Conservation (phyloP, 495 filamentous ascomycete genomes). For the Hypoxylon lenormandii region DNA sequence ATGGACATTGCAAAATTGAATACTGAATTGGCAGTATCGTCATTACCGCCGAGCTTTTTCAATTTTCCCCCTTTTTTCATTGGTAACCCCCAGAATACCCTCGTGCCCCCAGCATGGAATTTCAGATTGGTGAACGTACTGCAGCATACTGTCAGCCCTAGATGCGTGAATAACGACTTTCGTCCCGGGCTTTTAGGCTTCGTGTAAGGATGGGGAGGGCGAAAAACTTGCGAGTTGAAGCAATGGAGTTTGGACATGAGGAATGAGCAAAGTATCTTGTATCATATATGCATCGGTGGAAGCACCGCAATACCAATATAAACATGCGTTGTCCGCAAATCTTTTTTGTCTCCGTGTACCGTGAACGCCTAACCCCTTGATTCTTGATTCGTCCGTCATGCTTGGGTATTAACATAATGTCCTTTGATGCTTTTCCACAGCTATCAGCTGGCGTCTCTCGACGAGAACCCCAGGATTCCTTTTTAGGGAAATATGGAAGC, state of each 20-base stretch:
- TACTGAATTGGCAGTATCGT: neutral
- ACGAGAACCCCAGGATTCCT: neutral
- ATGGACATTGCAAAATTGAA: neutral
- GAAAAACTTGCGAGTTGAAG: constrained; percentile 3
- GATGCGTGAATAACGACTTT: constrained; percentile 28
- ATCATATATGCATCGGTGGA: constrained; percentile 33
- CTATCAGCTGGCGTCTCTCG: neutral
- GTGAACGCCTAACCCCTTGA: constrained; percentile 34
- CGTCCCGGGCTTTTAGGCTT: constrained; percentile 16
- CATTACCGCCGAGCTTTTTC: neutral
- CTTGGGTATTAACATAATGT: constrained; percentile 41
- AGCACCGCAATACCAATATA: constrained; percentile 37
- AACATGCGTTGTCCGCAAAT: constrained; percentile 23
- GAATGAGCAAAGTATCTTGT: constrained; percentile 37
- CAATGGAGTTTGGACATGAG: constrained; percentile 32
- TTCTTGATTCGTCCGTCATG: constrained; percentile 30
- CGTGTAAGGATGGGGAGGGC: constrained; percentile 5
- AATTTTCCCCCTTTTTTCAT: neutral
- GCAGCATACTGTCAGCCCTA: constrained; percentile 5
- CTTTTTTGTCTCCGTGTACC: constrained; percentile 1
- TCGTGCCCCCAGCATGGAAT: constrained; percentile 1
- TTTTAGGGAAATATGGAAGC: too few species aligned
- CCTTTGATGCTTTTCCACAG: neutral
- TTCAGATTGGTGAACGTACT: constrained; percentile 12
- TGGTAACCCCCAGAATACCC: constrained; percentile 12